Evolutionary conservation across 305 asterid genomes (phyloP), one percentile per base, ranked within the genome.

Genomic region (Fraxinus latifolia): DNA sequence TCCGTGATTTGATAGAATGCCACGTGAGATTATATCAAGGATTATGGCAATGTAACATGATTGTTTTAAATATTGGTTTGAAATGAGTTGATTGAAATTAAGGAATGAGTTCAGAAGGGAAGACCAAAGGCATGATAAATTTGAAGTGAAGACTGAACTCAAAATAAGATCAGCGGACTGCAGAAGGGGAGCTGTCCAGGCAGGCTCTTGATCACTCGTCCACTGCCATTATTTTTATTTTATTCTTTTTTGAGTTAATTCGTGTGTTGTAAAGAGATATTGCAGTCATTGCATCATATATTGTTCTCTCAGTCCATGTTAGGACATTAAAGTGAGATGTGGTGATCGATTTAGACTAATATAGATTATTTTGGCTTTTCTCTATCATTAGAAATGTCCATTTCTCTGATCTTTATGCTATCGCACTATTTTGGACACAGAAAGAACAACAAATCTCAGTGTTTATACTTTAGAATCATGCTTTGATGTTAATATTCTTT

Each of bases 401-500:
- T 21, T 60, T 19, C 70, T 19, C 70, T 60, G 31, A 2, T 60
- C 31, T 74, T 37, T 15, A 39, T 75, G 50, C 17, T 42, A 0
- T 37, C 15, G 34, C 27, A 33, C 50, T 19, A 15, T 70, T 70
- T 70, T 27, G 75, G 34, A 25, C 19, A 34, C 21, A 5, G 5
- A 4, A 31, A 25, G 32, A 37, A 11, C 23, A 3, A 15, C 19
- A 6, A 29, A 39, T 34, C 15, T 7, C 78, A 36, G 42, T 11
- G 44, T 76, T 76, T n/a, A 71, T 71, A 23, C 75, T 60, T 39
- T 76, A 55, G 65, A 55, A 55, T 17, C 65, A 55, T 55, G 65
- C 25, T 27, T 50, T 58, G 78, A 53, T 80, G 31, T 14, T 21
- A 5, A 32, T 83, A 39, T 62, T 50, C 60, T 7, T 77, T 32